A percentile compares a stretch with the other conserved stretches of the same genome.
Conservation (phyloP, 2,329 filamentous ascomycete genomes). For the Hirsutella thompsonii region DNA sequence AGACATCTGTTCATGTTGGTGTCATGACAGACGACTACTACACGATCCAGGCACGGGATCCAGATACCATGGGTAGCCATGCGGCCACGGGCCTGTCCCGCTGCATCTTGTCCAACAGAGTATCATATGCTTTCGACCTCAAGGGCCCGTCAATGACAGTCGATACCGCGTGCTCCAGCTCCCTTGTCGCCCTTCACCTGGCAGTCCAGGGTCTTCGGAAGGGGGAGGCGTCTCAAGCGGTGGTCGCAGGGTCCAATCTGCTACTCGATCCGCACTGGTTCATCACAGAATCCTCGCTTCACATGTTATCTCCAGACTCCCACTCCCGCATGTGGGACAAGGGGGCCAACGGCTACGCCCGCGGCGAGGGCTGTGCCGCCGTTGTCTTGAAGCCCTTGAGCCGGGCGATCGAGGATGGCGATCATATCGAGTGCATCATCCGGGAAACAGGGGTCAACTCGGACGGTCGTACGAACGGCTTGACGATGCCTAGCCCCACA, state of each 20-base stretch:
- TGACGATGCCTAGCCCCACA: slow-evolving; percentile 7
- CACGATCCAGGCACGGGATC: slow-evolving; percentile 14
- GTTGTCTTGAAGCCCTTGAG: slow-evolving; percentile 30
- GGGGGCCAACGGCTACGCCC: slow-evolving; percentile 33
- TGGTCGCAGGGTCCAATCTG: slow-evolving; percentile 27
- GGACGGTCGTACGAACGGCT: slow-evolving; percentile 19
- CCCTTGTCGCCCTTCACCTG: slow-evolving; percentile 30
- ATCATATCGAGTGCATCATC: slow-evolving; percentile 22
- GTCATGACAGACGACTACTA: slow-evolving; percentile 22
- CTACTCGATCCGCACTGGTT: slow-evolving; percentile 18
- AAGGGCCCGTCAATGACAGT: slow-evolving; percentile 32
- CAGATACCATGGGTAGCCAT: slow-evolving; percentile 20
- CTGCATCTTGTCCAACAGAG: slow-evolving; percentile 27
- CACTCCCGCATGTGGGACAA: slow-evolving; percentile 19
- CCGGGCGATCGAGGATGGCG: slow-evolving; percentile 27
- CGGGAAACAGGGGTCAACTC: slow-evolving; percentile 21
- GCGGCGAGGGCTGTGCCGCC: slow-evolving; percentile 23
- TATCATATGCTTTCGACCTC: slow-evolving; percentile 35
- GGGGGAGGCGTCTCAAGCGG: slow-evolving; percentile 18
- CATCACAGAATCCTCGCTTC: slow-evolving; percentile 2
- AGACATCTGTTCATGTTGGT: slow-evolving; percentile 15
- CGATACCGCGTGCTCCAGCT: slow-evolving; percentile 37
- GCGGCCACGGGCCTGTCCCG: slow-evolving; percentile 27
- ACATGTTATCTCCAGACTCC: slow-evolving; percentile 5
- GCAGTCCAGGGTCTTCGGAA: slow-evolving; percentile 13